These are phyloP conservation scores for Leucocoprinus birnbaumii DNA, from an alignment of 768 basidiomycete genomes.

Conservation along the genomic window DNA sequence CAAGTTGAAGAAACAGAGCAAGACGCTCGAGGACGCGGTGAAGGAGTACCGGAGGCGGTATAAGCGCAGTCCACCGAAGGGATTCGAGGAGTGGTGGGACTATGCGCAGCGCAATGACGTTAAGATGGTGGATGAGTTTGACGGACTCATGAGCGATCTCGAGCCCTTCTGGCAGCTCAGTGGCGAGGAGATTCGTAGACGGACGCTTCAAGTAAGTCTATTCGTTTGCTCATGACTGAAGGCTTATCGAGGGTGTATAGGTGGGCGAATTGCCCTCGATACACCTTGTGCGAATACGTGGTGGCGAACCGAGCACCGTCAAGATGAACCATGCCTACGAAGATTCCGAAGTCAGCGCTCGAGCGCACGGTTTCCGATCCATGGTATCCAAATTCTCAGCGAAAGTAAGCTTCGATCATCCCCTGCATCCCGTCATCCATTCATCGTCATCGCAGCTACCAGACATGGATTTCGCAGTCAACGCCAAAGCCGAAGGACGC, in stretches of 20 bases:
- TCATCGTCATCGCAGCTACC: constrained; percentile 54
- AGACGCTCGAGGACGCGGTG: constrained; percentile 75
- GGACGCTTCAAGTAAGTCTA: constrained; percentile 50
- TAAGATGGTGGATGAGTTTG: constrained; percentile 89
- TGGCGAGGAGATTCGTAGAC: constrained; percentile 67
- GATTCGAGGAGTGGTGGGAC: constrained; percentile 89
- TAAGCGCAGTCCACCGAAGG: constrained; percentile 75
- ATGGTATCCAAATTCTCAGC: constrained; percentile 74
- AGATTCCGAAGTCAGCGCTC: constrained; percentile 69
- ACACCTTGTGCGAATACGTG: constrained; percentile 76
- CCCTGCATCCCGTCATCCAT: background rate
- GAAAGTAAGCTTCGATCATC: constrained; percentile 37
- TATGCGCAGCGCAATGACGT: constrained; percentile 74
- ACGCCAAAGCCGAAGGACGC: constrained; percentile 90
- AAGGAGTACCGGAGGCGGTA: constrained; percentile 81
- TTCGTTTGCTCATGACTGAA: background rate
- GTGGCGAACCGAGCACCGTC: constrained; percentile 58
- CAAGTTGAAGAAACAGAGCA: constrained; percentile 73
- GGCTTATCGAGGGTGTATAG: constrained; percentile 25
- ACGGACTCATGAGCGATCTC: constrained; percentile 73
- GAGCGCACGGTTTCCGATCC: constrained; percentile 71
- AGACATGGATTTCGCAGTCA: constrained; percentile 93
- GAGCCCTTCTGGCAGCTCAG: constrained; percentile 80
- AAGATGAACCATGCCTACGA: constrained; percentile 57
- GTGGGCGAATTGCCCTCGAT: constrained; percentile 80